Evolutionary conservation across 1,284 basidiomycete genomes (phyloP).

Genomic region (Heliocybe sulcata): DNA sequence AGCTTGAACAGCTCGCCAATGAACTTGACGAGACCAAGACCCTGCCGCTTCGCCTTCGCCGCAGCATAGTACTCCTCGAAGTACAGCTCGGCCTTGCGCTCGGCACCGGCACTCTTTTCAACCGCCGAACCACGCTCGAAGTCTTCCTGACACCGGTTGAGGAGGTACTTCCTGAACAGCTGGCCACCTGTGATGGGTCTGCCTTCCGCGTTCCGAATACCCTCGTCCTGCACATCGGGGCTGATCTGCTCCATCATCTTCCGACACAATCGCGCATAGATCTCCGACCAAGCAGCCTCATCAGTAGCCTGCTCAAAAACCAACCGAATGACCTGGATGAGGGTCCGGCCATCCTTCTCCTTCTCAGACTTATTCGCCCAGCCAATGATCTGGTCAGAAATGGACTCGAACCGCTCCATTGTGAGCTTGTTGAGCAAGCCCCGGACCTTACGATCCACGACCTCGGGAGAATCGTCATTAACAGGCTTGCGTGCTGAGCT

Average conservation of each 20-base stretch:
- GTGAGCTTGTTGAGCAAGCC: constrained; percentile 93
- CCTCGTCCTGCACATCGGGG: constrained; percentile 81
- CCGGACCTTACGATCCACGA: constrained; percentile 94
- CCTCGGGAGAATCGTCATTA: constrained; percentile 68
- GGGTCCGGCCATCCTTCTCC: constrained; percentile 89
- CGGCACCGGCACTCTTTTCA: constrained; percentile 55
- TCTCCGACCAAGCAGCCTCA: constrained; percentile 92
- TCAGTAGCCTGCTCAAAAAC: constrained; percentile 98
- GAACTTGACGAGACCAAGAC: constrained; percentile 95
- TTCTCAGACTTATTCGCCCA: constrained; percentile 94
- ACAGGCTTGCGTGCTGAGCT: constrained; percentile 28
- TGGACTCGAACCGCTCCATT: constrained; percentile 94
- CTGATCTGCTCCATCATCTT: constrained; percentile 92
- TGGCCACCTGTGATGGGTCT: constrained; percentile 85
- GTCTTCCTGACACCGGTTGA: constrained; percentile 91
- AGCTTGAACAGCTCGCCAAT: constrained; percentile 98
- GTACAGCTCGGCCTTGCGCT: constrained; percentile 65
- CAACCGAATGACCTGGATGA: constrained; percentile 93
- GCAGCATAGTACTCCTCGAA: constrained; percentile 97
- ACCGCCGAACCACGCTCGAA: constrained; percentile 89
- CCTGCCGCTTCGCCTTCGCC: constrained; percentile 94
- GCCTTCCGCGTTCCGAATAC: constrained; percentile 70
- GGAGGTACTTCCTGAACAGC: constrained; percentile 92
- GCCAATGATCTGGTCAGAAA: constrained; percentile 86
- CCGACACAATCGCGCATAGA: constrained; percentile 93